These are phyloP conservation scores for Triticum timopheevii DNA, from an alignment of 176 grass and related monocot genomes.

Conservation along the genomic window DNA sequence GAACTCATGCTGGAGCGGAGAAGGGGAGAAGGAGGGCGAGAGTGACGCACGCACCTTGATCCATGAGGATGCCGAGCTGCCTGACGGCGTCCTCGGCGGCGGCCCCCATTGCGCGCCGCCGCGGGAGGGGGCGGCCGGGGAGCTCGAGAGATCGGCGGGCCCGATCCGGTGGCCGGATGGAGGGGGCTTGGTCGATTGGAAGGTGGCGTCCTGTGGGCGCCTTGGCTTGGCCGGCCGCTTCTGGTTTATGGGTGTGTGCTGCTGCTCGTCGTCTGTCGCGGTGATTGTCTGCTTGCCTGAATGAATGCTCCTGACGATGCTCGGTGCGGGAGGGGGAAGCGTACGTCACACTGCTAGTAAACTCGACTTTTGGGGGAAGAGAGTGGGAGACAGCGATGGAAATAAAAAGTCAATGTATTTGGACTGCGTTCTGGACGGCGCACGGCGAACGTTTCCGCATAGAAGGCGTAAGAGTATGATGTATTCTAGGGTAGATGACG, in stretches of 20 bases:
- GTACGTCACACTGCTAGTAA: background rate
- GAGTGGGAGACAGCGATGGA: background rate
- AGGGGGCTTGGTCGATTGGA: background rate
- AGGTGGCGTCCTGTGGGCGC: background rate
- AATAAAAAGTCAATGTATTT: no score
- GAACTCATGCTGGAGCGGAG: background rate
- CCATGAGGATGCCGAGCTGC: slow-evolving; percentile 75
- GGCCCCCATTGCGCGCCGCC: slow-evolving; percentile 56
- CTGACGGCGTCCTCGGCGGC: slow-evolving; percentile 72
- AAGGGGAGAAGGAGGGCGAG: background rate
- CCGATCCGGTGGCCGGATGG: background rate
- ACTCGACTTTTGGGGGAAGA: background rate
- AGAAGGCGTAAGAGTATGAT: no score
- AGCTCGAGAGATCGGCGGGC: background rate
- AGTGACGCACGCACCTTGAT: slow-evolving; percentile 44
- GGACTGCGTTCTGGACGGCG: no score
- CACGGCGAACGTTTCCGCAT: no score
- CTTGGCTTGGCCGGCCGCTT: slow-evolving; percentile 27
- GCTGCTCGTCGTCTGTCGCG: slow-evolving; percentile 1
- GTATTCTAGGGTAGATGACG: no score
- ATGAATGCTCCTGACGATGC: background rate
- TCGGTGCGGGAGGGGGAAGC: background rate
- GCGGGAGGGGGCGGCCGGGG: background rate
- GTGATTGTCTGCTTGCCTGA: background rate
- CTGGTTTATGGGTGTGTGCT: background rate